A percentile compares a stretch with the other conserved stretches of the same genome.
Evolutionary conservation across 1,284 basidiomycete species (phyloP).

Genomic region (Moniliella sp.): DNA sequence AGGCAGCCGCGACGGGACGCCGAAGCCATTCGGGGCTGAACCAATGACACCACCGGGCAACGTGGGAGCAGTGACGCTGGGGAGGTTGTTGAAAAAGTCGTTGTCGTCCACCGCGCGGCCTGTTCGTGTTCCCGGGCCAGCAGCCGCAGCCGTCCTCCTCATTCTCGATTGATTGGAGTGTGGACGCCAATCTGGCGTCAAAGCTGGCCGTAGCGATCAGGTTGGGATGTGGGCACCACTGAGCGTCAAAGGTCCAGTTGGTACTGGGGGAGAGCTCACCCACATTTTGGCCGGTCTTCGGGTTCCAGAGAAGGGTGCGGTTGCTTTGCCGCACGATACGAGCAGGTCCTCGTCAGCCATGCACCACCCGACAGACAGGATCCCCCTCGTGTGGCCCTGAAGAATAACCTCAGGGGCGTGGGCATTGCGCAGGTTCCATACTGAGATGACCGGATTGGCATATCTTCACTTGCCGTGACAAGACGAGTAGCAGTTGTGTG

Average conservation of each 20-base stretch:
- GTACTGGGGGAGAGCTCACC: conserved; percentile 66
- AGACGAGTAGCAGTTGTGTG: conserved; percentile 65
- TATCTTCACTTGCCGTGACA: conserved; percentile 86
- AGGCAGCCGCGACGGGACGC: conserved; percentile 57
- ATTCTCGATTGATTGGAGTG: conserved; percentile 74
- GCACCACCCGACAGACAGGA: conserved; percentile 86
- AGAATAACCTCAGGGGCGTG: conserved; percentile 55
- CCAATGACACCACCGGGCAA: conserved; percentile 21
- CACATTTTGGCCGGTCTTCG: conserved; percentile 43
- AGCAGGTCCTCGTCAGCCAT: conserved; percentile 79
- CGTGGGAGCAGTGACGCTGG: conserved; percentile 21
- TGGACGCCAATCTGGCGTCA: conserved; percentile 58
- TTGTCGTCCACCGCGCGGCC: not conserved
- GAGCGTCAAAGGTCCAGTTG: conserved; percentile 94
- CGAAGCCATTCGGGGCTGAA: conserved; percentile 83
- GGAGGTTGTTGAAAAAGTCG: conserved; percentile 55
- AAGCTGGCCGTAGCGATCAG: conserved; percentile 66
- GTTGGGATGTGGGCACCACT: conserved; percentile 58
- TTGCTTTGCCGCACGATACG: conserved; percentile 85
- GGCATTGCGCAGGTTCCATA: conserved; percentile 92
- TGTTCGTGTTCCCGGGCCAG: no score
- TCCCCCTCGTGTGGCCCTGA: conserved; percentile 81
- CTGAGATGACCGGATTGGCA: conserved; percentile 79
- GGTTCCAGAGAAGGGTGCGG: conserved; percentile 85
- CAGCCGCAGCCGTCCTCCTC: conserved; percentile 11